Percentiles rank a stretch among this genome's conserved stretches.
phyloP scores from a whole-genome alignment of 805 yeast genomes.

The Zygoascus tannicola region DNA sequence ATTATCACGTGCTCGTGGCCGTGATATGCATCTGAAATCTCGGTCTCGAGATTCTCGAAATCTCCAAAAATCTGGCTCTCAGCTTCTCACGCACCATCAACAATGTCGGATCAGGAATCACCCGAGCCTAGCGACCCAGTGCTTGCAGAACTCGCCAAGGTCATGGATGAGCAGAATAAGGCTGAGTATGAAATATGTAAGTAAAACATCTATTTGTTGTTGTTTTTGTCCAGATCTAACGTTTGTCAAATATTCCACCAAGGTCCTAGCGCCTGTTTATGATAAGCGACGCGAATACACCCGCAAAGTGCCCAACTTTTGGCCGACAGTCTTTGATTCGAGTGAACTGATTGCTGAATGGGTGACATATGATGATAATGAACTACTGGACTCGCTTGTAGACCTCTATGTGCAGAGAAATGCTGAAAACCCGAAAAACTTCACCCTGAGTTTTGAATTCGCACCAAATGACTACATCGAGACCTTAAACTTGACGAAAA shows the following conservation, averaged over 20 bases:
- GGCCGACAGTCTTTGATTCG: conserved; percentile 79
- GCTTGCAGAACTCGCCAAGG: conserved; percentile 17
- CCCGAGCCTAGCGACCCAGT: conserved; percentile 1
- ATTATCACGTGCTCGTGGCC: too few species aligned
- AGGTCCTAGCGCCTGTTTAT: conserved; percentile 47
- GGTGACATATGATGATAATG: conserved; percentile 62
- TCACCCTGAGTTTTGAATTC: conserved; percentile 52
- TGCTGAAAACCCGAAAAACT: conserved; percentile 42
- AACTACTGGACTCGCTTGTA: conserved; percentile 55
- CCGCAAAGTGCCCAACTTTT: conserved; percentile 57
- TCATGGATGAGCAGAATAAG: conserved; percentile 19
- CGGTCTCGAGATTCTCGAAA: too few species aligned
- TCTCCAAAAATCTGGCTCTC: too few species aligned
- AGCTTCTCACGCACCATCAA: too few species aligned
- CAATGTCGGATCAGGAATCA: background rate
- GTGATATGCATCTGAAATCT: too few species aligned
- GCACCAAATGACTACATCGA: conserved; percentile 41
- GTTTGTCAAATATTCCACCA: conserved; percentile 14
- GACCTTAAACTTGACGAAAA: conserved; percentile 51
- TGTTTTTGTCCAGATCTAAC: background rate
- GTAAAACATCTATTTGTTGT: conserved; percentile 4
- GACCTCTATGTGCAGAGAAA: conserved; percentile 51
- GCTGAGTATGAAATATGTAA: conserved; percentile 21
- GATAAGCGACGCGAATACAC: conserved; percentile 46
- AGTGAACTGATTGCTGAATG: conserved; percentile 72